phyloP scores from a whole-genome alignment of 169 alveolate species.

The Neospora caninum region DNA sequence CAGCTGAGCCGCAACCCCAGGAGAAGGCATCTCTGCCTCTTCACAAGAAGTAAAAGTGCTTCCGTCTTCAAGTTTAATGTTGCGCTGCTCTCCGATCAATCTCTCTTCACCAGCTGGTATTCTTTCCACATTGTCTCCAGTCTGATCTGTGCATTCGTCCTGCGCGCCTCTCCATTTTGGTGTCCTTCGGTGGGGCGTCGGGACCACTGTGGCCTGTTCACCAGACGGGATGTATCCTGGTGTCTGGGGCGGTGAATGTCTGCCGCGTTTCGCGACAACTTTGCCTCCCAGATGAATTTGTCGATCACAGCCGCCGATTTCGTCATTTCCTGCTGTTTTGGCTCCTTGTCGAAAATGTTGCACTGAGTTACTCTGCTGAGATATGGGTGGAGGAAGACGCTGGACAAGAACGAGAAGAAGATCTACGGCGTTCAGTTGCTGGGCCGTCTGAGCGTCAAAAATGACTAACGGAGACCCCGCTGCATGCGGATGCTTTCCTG shows the following conservation, averaged over 20 bases:
- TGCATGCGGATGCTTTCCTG: neutral
- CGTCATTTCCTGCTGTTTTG: neutral
- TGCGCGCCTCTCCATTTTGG: neutral
- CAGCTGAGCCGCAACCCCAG: neutral
- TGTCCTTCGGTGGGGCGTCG: neutral
- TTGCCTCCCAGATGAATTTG: neutral
- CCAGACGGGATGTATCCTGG: too few species aligned
- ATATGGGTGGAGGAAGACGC: neutral
- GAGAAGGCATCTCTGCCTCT: too few species aligned
- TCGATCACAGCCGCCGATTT: neutral
- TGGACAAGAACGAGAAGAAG: neutral
- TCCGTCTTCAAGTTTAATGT: too few species aligned
- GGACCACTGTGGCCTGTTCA: neutral
- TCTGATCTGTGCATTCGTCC: too few species aligned
- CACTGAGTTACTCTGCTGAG: neutral
- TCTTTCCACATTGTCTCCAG: too few species aligned
- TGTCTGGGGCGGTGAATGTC: too few species aligned
- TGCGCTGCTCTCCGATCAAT: too few species aligned
- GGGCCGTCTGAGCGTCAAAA: neutral
- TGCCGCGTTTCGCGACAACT: too few species aligned
- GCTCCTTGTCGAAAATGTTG: neutral
- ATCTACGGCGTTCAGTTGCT: neutral
- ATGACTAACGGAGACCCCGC: neutral
- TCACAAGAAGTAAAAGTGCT: too few species aligned
- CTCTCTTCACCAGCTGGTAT: too few species aligned